Evolutionary conservation across 2,329 filamentous ascomycete species (phyloP).

Genomic region (Penicillium concentricum): DNA sequence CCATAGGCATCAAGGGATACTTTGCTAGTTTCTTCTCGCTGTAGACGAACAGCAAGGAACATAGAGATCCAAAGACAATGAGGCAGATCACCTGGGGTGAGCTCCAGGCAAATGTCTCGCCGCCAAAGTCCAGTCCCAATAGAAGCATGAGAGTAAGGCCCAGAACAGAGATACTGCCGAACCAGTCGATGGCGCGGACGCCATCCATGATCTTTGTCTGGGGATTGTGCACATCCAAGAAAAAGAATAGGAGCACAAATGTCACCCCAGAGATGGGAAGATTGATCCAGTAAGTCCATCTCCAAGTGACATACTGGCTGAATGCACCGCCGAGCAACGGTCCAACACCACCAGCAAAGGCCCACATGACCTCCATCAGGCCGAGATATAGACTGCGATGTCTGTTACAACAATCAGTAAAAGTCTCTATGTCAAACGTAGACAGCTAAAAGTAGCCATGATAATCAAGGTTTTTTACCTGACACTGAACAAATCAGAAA

Average conservation of each 20-base stretch:
- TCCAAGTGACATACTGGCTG: slow-evolving; percentile 45
- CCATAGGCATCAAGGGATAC: slow-evolving; percentile 68
- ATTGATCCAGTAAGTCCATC: slow-evolving; percentile 60
- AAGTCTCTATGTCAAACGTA: accelerated
- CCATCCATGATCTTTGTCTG: slow-evolving; percentile 51
- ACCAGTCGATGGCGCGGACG: slow-evolving; percentile 55
- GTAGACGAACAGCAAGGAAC: slow-evolving; percentile 55
- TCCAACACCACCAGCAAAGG: slow-evolving; percentile 53
- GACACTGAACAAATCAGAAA: slow-evolving; percentile 56
- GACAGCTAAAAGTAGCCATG: too few species aligned
- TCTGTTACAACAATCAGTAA: slow-evolving; percentile 24
- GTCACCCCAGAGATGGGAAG: slow-evolving; percentile 51
- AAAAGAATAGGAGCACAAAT: slow-evolving; percentile 51
- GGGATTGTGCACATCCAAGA: slow-evolving; percentile 57
- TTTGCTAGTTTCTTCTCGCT: slow-evolving; percentile 64
- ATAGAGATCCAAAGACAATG: slow-evolving; percentile 51
- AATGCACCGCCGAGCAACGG: slow-evolving; percentile 56
- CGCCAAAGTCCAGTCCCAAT: slow-evolving; percentile 56
- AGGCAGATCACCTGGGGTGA: slow-evolving; percentile 57
- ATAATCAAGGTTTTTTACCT: slow-evolving; percentile 27
- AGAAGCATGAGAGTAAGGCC: slow-evolving; percentile 54
- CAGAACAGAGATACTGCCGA: slow-evolving; percentile 53
- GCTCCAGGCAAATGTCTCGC: slow-evolving; percentile 53
- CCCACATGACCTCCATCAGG: slow-evolving; percentile 55
- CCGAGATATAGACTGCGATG: slow-evolving; percentile 52